Conservation (phyloP, 495 filamentous ascomycete genomes). For the Usnea hakonensis region DNA sequence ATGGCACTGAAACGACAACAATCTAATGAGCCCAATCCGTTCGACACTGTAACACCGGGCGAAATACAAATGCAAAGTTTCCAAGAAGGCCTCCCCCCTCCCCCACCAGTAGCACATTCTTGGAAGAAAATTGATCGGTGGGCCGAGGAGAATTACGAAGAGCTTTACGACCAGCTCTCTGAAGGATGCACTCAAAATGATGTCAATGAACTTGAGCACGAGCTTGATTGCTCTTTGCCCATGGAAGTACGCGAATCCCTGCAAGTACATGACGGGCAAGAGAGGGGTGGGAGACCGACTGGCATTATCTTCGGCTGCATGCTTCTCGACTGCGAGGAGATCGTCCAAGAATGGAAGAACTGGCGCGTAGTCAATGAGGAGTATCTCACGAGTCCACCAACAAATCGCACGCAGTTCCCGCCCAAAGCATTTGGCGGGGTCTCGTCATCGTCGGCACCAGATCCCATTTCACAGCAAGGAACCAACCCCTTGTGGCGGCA, state of each 20-base stretch:
- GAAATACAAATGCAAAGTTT: slow-evolving; percentile 98
- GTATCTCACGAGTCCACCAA: slow-evolving; percentile 55
- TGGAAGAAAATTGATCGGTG: slow-evolving; percentile 92
- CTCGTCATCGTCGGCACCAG: slow-evolving; percentile 45
- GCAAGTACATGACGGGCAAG: slow-evolving; percentile 88
- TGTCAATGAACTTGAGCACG: slow-evolving; percentile 93
- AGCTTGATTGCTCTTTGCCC: slow-evolving; percentile 88
- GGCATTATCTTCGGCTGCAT: slow-evolving; percentile 90
- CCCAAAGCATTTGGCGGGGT: slow-evolving; percentile 62
- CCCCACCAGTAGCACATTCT: slow-evolving; percentile 78
- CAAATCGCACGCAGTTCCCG: slow-evolving; percentile 49
- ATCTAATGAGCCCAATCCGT: slow-evolving; percentile 51
- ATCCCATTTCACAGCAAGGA: slow-evolving; percentile 39
- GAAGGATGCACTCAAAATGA: slow-evolving; percentile 90
- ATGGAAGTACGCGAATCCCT: slow-evolving; percentile 90
- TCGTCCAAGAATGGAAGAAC: slow-evolving; percentile 94
- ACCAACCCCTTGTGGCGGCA: slow-evolving; percentile 67
- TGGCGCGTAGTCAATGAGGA: slow-evolving; percentile 91
- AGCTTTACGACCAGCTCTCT: slow-evolving; percentile 86
- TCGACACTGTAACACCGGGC: slow-evolving; percentile 58
- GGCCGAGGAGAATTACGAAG: slow-evolving; percentile 90
- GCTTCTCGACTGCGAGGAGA: slow-evolving; percentile 97
- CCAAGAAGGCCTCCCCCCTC: slow-evolving; percentile 79
- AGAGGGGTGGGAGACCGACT: slow-evolving; percentile 83
- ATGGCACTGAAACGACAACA: slow-evolving; percentile 47